Percentiles rank a stretch among this genome's conserved stretches.
phyloP scores from a whole-genome alignment of 345 rosid genomes.

The Barbarea vulgaris region DNA sequence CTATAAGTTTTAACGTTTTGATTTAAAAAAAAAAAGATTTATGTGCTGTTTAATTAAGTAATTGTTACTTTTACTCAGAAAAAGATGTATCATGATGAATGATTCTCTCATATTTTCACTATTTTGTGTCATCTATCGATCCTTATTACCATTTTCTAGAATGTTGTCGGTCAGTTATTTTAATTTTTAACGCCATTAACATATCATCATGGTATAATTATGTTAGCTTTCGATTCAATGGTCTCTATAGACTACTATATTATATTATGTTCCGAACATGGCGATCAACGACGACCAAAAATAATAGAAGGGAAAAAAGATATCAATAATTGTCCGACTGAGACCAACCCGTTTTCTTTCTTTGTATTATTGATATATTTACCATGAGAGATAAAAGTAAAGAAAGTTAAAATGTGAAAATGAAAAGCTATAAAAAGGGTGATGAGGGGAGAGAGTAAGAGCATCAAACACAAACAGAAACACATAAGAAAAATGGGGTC shows the following conservation, averaged over 20 bases:
- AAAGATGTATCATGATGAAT: background rate
- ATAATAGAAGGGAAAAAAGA: constrained; percentile 16
- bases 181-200: background rate
- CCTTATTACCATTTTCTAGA: background rate
- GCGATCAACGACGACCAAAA: constrained; percentile 28
- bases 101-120: background rate
- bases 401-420: background rate
- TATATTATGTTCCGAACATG: constrained; percentile 27
- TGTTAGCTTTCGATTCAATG: constrained; percentile 28
- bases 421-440: constrained; percentile 63
- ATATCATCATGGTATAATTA: background rate
- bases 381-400: background rate
- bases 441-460: constrained; percentile 20
- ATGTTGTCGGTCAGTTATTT: background rate
- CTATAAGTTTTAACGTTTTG: background rate
- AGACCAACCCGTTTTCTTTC: constrained; percentile 7
- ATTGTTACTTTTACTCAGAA: background rate
- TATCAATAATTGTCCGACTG: constrained; percentile 18
- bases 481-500: constrained; percentile 47
- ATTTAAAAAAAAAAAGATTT: background rate
- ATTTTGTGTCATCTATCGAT: background rate
- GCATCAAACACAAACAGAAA: constrained; percentile 38
- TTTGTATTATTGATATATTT: constrained; percentile 19
- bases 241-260: background rate
- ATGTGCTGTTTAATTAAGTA: background rate